Evolutionary conservation across 768 basidiomycete species (phyloP).

Genomic region (Mrakia frigida): DNA sequence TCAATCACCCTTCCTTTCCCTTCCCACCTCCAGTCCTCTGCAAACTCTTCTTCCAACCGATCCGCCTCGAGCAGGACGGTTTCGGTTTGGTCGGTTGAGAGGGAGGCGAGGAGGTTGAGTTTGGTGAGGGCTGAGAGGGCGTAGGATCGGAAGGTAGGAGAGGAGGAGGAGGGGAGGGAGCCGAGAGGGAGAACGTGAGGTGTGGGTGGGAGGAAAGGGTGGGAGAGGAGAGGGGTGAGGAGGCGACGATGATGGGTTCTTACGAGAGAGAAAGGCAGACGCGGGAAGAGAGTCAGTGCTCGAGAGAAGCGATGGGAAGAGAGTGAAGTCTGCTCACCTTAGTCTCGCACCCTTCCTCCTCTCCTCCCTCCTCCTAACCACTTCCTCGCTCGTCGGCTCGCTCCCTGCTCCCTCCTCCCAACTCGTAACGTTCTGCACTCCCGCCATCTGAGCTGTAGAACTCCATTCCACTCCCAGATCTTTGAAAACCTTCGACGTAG

Average conservation of each 20-base stretch:
- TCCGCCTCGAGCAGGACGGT: background rate
- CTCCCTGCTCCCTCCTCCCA: background rate
- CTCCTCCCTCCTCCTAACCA: background rate
- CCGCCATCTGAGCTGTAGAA: background rate
- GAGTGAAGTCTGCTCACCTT: background rate
- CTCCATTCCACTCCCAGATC: background rate
- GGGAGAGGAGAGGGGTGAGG: background rate
- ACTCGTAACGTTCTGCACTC: background rate
- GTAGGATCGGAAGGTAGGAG: background rate
- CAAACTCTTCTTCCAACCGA: constrained; percentile 4
- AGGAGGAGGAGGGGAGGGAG: background rate
- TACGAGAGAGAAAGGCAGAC: background rate
- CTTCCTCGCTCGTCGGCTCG: background rate
- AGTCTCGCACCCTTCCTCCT: background rate
- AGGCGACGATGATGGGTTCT: constrained; percentile 1
- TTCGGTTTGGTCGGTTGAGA: background rate
- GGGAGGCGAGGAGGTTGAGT: background rate
- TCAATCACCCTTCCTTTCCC: background rate
- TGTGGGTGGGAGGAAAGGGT: background rate
- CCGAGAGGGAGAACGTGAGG: background rate
- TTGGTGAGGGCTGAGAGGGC: background rate
- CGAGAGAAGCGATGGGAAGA: background rate
- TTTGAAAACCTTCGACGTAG: background rate
- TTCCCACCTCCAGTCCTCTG: background rate
- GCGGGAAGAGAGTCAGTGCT: too few relatives aligned